Conservation (phyloP, 164 flowering plant genomes). For the Santalum album region DNA sequence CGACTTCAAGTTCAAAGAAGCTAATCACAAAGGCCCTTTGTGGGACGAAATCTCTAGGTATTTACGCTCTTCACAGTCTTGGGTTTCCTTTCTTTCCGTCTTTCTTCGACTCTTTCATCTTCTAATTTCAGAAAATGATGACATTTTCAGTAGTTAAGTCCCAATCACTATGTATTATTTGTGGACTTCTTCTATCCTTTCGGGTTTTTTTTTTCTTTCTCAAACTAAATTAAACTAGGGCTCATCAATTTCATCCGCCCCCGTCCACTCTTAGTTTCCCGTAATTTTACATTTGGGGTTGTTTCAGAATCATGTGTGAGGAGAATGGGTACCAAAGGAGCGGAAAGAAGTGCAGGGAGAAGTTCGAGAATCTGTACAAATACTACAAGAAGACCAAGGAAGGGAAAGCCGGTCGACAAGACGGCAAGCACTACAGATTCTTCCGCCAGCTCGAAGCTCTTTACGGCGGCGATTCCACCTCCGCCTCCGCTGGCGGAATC, state of each 20-base stretch:
- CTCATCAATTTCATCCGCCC: no score
- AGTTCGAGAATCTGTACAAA: constrained; percentile 92
- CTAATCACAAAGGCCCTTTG: constrained; percentile 90
- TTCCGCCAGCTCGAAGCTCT: constrained; percentile 95
- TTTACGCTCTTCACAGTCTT: no score
- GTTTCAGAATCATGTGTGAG: constrained; percentile 71
- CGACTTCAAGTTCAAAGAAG: constrained; percentile 82
- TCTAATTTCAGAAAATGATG: no score
- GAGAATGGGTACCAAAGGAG: constrained; percentile 91
- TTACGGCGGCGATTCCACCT: constrained; percentile 53
- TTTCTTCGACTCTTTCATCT: no score
- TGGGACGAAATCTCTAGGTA: constrained; percentile 99
- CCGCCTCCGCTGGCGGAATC: constrained; percentile 18
- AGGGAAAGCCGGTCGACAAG: constrained; percentile 97
- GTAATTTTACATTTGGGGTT: no score
- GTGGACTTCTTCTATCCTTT: no score
- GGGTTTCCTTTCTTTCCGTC: no score
- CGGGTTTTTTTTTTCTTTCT: no score
- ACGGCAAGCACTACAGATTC: constrained; percentile 90
- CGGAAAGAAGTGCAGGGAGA: constrained; percentile 97
- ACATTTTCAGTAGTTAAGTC: no score
- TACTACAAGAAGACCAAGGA: constrained; percentile 97
- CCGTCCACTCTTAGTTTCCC: no score
- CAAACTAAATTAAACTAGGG: no score
- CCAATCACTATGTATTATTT: no score